Evolutionary conservation across 2,329 filamentous ascomycete genomes (phyloP), one percentile per base, ranked within the genome.

Genomic region (Gaeumannomyces tritici): DNA sequence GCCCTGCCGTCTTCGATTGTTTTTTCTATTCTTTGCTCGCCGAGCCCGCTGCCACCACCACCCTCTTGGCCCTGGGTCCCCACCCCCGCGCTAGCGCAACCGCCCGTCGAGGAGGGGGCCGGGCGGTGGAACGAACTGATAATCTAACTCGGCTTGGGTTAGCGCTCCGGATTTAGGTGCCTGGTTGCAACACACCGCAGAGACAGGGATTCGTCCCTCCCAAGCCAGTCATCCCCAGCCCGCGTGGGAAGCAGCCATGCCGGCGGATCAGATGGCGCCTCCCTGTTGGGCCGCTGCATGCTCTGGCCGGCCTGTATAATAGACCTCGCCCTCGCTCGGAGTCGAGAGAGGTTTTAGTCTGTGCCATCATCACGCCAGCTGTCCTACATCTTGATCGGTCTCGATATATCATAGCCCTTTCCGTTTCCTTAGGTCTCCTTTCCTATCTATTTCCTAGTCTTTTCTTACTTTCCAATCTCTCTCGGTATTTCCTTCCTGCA

Each of bases 21-120:
- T 56, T 27, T 42, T 33, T 33, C 31, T 33, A 33, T 33, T 33
- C 12, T 33, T 31, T 29, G 33, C 11, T 63, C 61, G 54, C 29
- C 27, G 60, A 59, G 33, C 27, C 62, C 64, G 63, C 64, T 61
- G 64, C 66, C 67, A 66, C 69, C 65, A 65, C 58, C 58, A 60
- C 58, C 27, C 26, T 18, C 55, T 56, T 28, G 24, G 54, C 54
- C 54, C n/a, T 7, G n/a, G n/a, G n/a, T n/a, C n/a, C 27, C 55
- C 24, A 56, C 24, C 24, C 24, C 55, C 24, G 55, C 24, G 55
- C 55, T 26, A 56, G 55, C 55, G 55, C 24, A 56, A 13, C 24
- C 24, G 27, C 55, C 24, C 24, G 27, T 24, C 4, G 33, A 42
- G 42, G n/a, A 27, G 27, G 42, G 27, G 28, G 42, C 35, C 35